Percentiles rank a stretch among this genome's conserved stretches.
Conservation (phyloP, 164 flowering plant species). For the Dillenia suffruticosa region DNA sequence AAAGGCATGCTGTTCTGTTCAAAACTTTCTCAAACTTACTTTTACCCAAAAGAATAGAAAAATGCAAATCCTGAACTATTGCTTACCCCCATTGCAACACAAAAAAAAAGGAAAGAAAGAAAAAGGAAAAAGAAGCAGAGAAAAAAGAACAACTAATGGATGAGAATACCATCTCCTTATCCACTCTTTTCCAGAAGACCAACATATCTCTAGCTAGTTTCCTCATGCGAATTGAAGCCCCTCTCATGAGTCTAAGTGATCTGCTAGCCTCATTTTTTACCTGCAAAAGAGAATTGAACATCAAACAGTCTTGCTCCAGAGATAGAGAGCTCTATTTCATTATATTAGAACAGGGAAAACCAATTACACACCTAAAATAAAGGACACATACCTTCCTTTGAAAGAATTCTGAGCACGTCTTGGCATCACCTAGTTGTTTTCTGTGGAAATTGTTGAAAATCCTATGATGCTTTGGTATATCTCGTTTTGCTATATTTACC, state of each 20-base stretch:
- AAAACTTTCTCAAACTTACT: too few species aligned
- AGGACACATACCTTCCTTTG: slow-evolving; percentile 73
- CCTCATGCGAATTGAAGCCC: slow-evolving; percentile 81
- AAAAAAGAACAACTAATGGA: background rate
- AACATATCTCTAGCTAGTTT: slow-evolving; percentile 93
- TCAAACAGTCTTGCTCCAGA: background rate
- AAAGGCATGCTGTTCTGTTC: too few species aligned
- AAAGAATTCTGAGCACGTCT: slow-evolving; percentile 77
- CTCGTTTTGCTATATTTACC: slow-evolving; percentile 76
- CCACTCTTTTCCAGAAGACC: slow-evolving; percentile 90
- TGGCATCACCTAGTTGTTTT: slow-evolving; percentile 79
- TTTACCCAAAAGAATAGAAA: too few species aligned
- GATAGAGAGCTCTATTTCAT: too few species aligned
- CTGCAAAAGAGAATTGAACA: slow-evolving; percentile 32
- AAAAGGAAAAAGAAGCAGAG: slow-evolving; percentile 3
- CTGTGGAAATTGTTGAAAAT: slow-evolving; percentile 57
- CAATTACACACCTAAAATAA: background rate
- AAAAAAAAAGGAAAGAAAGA: background rate
- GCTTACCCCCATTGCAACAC: background rate
- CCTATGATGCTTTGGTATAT: slow-evolving; percentile 81
- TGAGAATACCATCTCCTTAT: slow-evolving; percentile 84
- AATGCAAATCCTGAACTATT: too few species aligned
- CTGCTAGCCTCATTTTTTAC: slow-evolving; percentile 83
- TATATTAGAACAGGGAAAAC: background rate
- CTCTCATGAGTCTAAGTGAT: slow-evolving; percentile 78